Base-by-base conservation (phyloP, 768 basidiomycete species). In the Russula virescens region DNA sequence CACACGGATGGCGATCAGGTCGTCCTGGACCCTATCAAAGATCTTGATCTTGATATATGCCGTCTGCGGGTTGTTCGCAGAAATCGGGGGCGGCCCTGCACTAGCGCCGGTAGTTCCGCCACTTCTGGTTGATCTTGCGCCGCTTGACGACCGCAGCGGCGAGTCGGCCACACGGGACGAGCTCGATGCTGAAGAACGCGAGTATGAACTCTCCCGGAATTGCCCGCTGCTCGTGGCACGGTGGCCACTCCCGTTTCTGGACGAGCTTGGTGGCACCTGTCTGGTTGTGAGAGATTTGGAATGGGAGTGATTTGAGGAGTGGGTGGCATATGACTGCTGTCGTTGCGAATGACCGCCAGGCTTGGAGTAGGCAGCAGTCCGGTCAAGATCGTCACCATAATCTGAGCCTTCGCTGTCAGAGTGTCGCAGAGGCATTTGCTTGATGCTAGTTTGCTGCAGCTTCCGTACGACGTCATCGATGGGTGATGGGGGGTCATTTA, bases 31-130 rank as follows among this genome's bases (percentile, higher is more conserved):
- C 43, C 91, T 84, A 75, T 97, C 91, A 73, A 97, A 97, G 49
- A 99, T 93, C 77, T 99, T 99, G 77, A 99, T 97, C 77, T 98
- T 99, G 68, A 98, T 82, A 75, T 94, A 98, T 25, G 95, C 90
- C 16, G 87, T 85, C 70, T 91, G 87, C 6, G 86, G 84, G 65
- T 89, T 90, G 49, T 81, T 82, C 19, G 86, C 83, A 54, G 90
- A 92, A 68, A 92, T 88, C 23, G 86, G 79, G 13, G 89, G 89
- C 34, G 77, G 83, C 69, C 84, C 89, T 57, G 83, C 69, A 34
- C 71, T 72, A 4, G 81, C 80, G 23, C 75, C 77, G 28, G 87
- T 84, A 21, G 81, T 80, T 21, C 87, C 85, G 25, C 81, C 82
- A 21, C 85, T 80, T 34, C 86, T 81, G 21, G 73, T 71, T 35